These are phyloP conservation scores for Phytophthora meadii DNA, from an alignment of 352 stramenopile species.

Conservation along the genomic window DNA sequence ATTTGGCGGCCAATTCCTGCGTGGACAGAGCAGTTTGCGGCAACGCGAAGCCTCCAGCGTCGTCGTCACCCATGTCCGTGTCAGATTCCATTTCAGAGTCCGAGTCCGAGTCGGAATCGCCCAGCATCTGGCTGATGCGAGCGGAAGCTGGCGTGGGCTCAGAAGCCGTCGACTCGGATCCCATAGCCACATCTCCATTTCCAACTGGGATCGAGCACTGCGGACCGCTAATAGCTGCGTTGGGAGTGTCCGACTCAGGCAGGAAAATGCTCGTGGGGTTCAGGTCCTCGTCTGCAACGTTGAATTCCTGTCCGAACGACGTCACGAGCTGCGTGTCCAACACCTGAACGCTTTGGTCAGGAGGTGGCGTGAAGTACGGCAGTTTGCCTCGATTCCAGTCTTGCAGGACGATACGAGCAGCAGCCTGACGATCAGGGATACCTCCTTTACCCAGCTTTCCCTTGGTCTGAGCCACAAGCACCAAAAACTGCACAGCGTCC, in stretches of 20 bases:
- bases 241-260: constrained; percentile 32
- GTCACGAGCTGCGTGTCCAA: constrained; percentile 73
- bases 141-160: constrained; percentile 27
- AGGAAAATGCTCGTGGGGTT: constrained; percentile 80
- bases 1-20: constrained; percentile 60
- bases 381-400: constrained; percentile 94
- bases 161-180: constrained; percentile 16
- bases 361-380: constrained; percentile 88
- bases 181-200: constrained; percentile 24
- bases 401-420: constrained; percentile 91
- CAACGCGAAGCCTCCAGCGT: constrained; percentile 13
- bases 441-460: constrained; percentile 96
- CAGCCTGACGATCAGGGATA: constrained; percentile 94
- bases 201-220: constrained; percentile 56
- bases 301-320: constrained; percentile 69
- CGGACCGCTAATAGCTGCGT: constrained; percentile 33
- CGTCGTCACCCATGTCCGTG: constrained; percentile 53
- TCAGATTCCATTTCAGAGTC: constrained; percentile 65
- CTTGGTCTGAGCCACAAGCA: constrained; percentile 91
- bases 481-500: constrained; percentile 94
- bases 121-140: constrained; percentile 49
- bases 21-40: constrained; percentile 31
- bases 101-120: constrained; percentile 64
- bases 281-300: constrained; percentile 65
- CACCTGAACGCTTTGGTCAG: constrained; percentile 68